Evolutionary conservation across 805 yeast genomes (phyloP), one percentile per base, ranked within the genome.

Genomic region (Geotrichum ghanense): DNA sequence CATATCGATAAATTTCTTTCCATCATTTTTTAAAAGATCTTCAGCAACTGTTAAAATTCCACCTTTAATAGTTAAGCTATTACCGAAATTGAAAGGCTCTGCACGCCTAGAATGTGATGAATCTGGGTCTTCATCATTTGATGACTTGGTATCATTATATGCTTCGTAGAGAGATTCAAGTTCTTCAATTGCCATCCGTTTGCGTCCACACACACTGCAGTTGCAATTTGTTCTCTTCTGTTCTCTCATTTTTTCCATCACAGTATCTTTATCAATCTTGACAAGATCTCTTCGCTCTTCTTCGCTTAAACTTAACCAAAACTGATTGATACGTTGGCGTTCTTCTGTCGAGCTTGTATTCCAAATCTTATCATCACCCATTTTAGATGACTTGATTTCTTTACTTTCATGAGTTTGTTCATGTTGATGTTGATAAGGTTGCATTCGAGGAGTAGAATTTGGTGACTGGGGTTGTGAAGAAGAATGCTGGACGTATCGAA

Each of bases 201-300:
- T 80, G 42, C 84, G 74, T 1, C 89, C 90, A 65, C 96, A 89
- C 17, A 78, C 78, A 3, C 79, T 67, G 60, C 96, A 89, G 48
- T 76, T 72, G 60, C 95, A 88, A 22, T 63, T 61, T 22, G 69
- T 65, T 51, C 71, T 69, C 56, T 77, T 81, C 56, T 78, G 78
- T 49, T 73, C 78, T 50, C 73, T 75, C 61, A 86, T 75, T 40
- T 78, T 71, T 43, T 73, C 74, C 63, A 83, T 70, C 1, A 88
- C 78, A 37, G 84, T 79, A 42, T 76, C 76, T 58, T 79, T 81
- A 53, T 83, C 85, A 41, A 84, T 74, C 55, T 74, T 71, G 24
- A 84, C 73, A 21, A 87, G 71, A 24, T 73, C 67, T 54, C 74
- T 70, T 55, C 83, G 81, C 53, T 76, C 79, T 3, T 72, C 73